Conservation (phyloP, 176 grass and related monocot species). For the Dendrocalamus sinicus region DNA sequence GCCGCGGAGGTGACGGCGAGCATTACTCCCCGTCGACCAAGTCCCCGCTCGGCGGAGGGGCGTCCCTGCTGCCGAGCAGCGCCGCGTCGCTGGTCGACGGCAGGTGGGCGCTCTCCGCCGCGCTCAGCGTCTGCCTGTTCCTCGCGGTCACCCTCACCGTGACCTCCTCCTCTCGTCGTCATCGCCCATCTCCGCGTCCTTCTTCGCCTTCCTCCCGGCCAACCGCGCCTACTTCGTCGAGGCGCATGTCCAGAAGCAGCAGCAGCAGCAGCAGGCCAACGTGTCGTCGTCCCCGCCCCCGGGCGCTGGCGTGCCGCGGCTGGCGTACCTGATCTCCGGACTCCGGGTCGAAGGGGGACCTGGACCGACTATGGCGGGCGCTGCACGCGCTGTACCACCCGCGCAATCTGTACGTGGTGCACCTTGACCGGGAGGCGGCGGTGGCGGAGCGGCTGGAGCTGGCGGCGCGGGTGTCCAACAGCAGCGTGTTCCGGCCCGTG, state of each 20-base stretch:
- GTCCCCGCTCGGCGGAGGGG: slow-evolving; percentile 10
- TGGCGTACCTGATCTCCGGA: slow-evolving; percentile 70
- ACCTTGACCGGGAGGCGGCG: slow-evolving; percentile 80
- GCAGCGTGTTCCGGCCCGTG: slow-evolving; percentile 51
- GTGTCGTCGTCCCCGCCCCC: background rate
- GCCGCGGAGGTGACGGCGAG: background rate
- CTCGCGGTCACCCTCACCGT: slow-evolving; percentile 51
- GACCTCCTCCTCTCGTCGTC: slow-evolving; percentile 20
- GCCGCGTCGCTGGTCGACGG: slow-evolving; percentile 34
- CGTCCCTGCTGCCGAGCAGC: slow-evolving; percentile 28
- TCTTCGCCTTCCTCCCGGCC: slow-evolving; percentile 49
- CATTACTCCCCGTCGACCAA: slow-evolving; percentile 35
- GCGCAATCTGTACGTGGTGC: slow-evolving; percentile 80
- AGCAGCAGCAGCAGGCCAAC: background rate
- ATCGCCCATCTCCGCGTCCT: background rate
- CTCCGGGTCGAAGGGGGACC: slow-evolving; percentile 88
- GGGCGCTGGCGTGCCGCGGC: slow-evolving; percentile 44
- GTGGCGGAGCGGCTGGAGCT: slow-evolving; percentile 64
- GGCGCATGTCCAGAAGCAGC: background rate
- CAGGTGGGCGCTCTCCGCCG: slow-evolving; percentile 40
- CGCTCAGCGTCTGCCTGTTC: slow-evolving; percentile 50
- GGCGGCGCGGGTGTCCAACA: slow-evolving; percentile 54
- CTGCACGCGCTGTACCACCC: slow-evolving; percentile 96
- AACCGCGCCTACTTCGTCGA: background rate
- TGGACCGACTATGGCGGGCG: slow-evolving; percentile 80